A percentile compares a stretch with the other conserved stretches of the same genome.
phyloP scores from a whole-genome alignment of 305 asterid species.

The Salvia sclarea region DNA sequence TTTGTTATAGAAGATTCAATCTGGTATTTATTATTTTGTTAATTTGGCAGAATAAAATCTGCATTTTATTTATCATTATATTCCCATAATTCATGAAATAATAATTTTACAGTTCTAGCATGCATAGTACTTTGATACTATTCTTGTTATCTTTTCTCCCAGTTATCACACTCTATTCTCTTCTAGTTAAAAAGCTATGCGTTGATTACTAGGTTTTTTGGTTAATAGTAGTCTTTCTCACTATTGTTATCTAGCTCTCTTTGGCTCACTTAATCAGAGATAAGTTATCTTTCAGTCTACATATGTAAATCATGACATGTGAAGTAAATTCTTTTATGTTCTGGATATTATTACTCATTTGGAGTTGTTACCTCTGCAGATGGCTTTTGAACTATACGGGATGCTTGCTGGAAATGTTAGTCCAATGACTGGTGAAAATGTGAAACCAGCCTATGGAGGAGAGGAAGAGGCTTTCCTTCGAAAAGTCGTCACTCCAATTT shows the following conservation, averaged over 20 bases:
- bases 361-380: slow-evolving; percentile 43
- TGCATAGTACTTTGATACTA: neutral
- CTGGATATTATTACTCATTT: slow-evolving; percentile 1
- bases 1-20: slow-evolving; percentile 6
- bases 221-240: neutral
- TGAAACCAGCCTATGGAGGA: slow-evolving; percentile 99
- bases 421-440: slow-evolving; percentile 95
- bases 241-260: neutral
- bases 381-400: slow-evolving; percentile 98
- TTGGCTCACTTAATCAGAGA: slow-evolving; percentile 1
- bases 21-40: neutral
- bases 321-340: slow-evolving; percentile 19
- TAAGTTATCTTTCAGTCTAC: slow-evolving; percentile 6
- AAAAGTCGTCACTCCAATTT: slow-evolving; percentile 91
- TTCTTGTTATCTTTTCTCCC: slow-evolving; percentile 7
- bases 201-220: slow-evolving; percentile 1
- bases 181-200: neutral
- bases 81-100: slow-evolving; percentile 7
- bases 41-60: slow-evolving; percentile 8
- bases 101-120: neutral
- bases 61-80: neutral
- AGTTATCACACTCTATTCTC: neutral
- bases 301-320: too few relatives aligned
- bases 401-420: slow-evolving; percentile 99
- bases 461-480: slow-evolving; percentile 91